phyloP scores from a whole-genome alignment of 768 basidiomycete genomes.

The Strobilomyces echinocephalus region DNA sequence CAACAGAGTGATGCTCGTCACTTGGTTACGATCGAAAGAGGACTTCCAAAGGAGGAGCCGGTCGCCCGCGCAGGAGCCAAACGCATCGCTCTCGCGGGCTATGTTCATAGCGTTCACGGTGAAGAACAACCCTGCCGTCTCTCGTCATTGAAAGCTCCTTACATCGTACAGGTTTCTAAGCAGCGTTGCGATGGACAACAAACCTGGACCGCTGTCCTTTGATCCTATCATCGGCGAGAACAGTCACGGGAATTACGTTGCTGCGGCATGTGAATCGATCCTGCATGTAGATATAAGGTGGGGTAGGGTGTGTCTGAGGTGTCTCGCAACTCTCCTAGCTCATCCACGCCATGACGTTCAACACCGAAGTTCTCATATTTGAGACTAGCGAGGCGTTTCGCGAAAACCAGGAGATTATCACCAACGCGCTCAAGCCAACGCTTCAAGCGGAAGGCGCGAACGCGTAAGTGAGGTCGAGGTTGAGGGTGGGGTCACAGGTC shows the following conservation, averaged over 20 bases:
- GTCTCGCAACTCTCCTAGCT: neutral
- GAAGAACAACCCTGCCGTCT: neutral
- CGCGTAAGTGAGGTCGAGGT: neutral
- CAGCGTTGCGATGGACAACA: no score
- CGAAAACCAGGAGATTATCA: neutral
- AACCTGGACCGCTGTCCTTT: neutral
- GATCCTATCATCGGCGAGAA: neutral
- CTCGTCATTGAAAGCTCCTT: neutral
- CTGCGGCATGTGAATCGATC: neutral
- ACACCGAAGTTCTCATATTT: conserved; percentile 23
- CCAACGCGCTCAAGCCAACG: neutral
- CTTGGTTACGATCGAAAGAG: neutral
- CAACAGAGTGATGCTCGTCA: neutral
- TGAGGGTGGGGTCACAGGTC: neutral
- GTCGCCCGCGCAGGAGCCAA: neutral
- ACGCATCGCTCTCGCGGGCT: neutral
- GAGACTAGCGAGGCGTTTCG: conserved; percentile 9
- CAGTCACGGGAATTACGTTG: neutral
- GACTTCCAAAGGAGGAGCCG: no score
- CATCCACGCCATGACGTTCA: conserved; percentile 3
- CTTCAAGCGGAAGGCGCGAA: neutral
- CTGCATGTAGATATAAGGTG: neutral
- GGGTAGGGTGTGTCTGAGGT: neutral
- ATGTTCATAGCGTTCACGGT: neutral
- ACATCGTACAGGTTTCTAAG: no score